Conservation (phyloP, 495 filamentous ascomycete genomes). For the Cercophora sp. region DNA sequence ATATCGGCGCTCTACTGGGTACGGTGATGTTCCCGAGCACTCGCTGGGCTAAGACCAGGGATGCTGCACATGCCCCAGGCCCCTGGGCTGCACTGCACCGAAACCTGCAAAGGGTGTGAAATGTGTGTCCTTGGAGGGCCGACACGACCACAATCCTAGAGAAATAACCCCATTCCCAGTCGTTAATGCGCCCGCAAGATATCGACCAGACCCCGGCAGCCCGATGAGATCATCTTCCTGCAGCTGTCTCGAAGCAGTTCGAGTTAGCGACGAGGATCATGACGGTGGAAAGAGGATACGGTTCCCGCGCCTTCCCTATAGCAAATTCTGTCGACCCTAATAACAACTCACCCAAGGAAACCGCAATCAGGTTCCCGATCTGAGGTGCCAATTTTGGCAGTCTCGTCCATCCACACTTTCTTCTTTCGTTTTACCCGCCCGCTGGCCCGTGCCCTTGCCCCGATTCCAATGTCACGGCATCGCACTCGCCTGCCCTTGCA, state of each 20-base stretch:
- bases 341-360: neutral
- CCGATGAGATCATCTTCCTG: constrained; percentile 13
- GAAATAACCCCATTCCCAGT: neutral
- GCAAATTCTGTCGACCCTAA: too few relatives aligned
- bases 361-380: constrained; percentile 7
- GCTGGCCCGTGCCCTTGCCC: constrained; percentile 17
- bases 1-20: too few relatives aligned
- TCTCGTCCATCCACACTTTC: constrained; percentile 11
- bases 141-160: neutral
- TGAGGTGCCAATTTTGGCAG: constrained; percentile 16
- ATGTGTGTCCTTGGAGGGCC: neutral
- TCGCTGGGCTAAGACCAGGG: too few relatives aligned
- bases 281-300: neutral
- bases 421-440: constrained; percentile 17
- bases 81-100: neutral
- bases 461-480: constrained; percentile 5
- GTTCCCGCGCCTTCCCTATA: neutral
- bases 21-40: too few relatives aligned
- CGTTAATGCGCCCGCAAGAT: neutral
- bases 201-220: neutral
- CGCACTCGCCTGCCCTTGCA: neutral
- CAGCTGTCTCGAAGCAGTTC: constrained; percentile 8
- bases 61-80: too few relatives aligned
- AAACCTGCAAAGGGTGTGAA: neutral
- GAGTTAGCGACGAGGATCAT: constrained; percentile 6